Conservation (phyloP, 2,329 filamentous ascomycete genomes). For the Emydomyces testavorans region DNA sequence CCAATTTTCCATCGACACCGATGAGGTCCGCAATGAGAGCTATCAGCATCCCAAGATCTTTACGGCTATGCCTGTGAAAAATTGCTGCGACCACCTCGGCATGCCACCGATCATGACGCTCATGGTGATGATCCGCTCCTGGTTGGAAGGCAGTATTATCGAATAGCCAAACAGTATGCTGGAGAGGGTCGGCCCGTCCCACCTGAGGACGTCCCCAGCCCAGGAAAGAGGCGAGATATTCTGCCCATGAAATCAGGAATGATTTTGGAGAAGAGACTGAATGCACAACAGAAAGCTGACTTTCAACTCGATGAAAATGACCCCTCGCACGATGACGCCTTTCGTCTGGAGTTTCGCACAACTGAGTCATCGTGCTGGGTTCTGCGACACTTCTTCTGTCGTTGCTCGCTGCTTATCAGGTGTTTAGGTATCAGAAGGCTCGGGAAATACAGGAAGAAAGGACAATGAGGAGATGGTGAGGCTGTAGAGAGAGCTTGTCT, state of each 20-base stretch:
- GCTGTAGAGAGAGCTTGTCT: not conserved
- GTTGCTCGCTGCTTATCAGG: not conserved
- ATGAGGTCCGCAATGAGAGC: slow-evolving; percentile 58
- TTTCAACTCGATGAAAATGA: slow-evolving; percentile 15
- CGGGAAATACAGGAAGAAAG: not conserved
- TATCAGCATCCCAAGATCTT: slow-evolving; percentile 56
- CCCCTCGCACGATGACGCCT: slow-evolving; percentile 12
- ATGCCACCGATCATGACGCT: slow-evolving; percentile 48
- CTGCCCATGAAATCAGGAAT: slow-evolving; percentile 14
- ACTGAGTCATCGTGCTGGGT: not conserved
- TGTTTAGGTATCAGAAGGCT: not conserved
- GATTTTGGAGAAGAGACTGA: slow-evolving; percentile 5
- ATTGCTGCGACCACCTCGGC: slow-evolving; percentile 75
- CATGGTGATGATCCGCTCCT: not conserved
- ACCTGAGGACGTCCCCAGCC: slow-evolving; percentile 46
- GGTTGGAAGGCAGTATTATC: slow-evolving; percentile 73
- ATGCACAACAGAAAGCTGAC: slow-evolving; percentile 11
- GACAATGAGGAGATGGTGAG: not conserved
- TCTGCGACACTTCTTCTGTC: not conserved
- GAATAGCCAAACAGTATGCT: slow-evolving; percentile 73
- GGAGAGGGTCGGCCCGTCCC: slow-evolving; percentile 47
- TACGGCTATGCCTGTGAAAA: slow-evolving; percentile 61
- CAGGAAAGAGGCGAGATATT: slow-evolving; percentile 26
- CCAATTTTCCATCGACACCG: slow-evolving; percentile 49
- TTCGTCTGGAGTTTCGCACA: slow-evolving; percentile 12